Conservation (phyloP, 2,329 filamentous ascomycete species). For the Venturia carpophila region DNA sequence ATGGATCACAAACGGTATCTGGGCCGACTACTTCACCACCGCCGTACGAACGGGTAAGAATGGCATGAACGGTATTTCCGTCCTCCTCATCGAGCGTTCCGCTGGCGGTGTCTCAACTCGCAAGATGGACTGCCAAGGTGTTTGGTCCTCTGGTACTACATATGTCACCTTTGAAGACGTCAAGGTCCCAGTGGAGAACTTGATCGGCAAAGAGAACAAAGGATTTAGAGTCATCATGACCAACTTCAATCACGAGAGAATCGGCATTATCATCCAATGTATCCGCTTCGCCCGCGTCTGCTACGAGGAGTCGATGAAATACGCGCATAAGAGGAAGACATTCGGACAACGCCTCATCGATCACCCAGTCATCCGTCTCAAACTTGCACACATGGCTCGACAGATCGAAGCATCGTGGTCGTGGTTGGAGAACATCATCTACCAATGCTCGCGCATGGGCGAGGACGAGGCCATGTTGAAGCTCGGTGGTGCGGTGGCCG, state of each 20-base stretch:
- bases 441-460: conserved; percentile 85
- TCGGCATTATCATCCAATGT: conserved; percentile 97
- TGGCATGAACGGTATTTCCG: conserved; percentile 87
- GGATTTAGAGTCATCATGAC: conserved; percentile 98
- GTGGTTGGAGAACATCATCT: conserved; percentile 94
- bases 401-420: conserved; percentile 96
- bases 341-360: conserved; percentile 96
- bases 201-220: conserved; percentile 96
- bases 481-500: conserved; percentile 87
- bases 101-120: conserved; percentile 81
- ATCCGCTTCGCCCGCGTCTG: conserved; percentile 92
- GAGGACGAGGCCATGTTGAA: conserved; percentile 94
- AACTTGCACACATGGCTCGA: conserved; percentile 95
- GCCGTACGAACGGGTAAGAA: conserved; percentile 81
- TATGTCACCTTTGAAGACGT: conserved; percentile 99
- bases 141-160: conserved; percentile 90
- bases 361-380: conserved; percentile 94
- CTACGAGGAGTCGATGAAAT: conserved; percentile 94
- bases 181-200: conserved; percentile 98
- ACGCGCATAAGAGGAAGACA: conserved; percentile 92
- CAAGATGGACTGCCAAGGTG: conserved; percentile 97
- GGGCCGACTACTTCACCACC: conserved; percentile 95
- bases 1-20: conserved; percentile 98
- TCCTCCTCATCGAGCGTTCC: conserved; percentile 85
- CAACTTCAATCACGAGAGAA: conserved; percentile 99